phyloP scores from a whole-genome alignment of 495 filamentous ascomycete species.

The Xylaria castorea region DNA sequence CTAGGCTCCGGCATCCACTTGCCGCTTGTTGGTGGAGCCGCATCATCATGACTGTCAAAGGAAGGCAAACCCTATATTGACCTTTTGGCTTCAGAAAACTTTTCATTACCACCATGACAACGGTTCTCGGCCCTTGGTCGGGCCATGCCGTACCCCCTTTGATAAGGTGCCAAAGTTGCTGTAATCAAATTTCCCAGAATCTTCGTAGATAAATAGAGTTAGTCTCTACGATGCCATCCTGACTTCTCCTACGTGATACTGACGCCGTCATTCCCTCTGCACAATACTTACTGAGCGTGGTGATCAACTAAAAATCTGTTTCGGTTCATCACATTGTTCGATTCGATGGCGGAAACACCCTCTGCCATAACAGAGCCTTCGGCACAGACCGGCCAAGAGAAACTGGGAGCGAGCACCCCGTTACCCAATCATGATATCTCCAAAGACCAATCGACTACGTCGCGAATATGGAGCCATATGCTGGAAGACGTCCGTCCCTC shows the following conservation, averaged over 20 bases:
- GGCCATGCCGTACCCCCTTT: not conserved
- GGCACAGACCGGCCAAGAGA: not conserved
- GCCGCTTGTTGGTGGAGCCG: constrained; percentile 16
- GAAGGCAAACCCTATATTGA: constrained; percentile 3
- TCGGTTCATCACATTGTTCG: not conserved
- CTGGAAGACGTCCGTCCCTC: constrained; percentile 45
- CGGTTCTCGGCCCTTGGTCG: constrained; percentile 26
- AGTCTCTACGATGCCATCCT: not conserved
- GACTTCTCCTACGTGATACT: constrained; percentile 7
- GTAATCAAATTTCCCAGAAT: not conserved
- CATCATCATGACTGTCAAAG: constrained; percentile 5
- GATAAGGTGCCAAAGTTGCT: not conserved
- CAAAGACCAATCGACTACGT: constrained; percentile 24
- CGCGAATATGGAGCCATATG: constrained; percentile 46
- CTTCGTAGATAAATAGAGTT: constrained; percentile 26
- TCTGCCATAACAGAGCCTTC: not conserved
- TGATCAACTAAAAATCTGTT: not conserved
- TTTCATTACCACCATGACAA: constrained; percentile 6
- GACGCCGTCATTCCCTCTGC: not conserved
- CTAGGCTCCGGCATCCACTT: constrained; percentile 19
- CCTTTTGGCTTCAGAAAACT: constrained; percentile 6
- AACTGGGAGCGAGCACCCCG: not conserved
- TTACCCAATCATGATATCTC: not conserved
- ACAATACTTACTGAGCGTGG: no score
- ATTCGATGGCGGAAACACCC: constrained; percentile 3